Base-by-base conservation (phyloP, 1,284 basidiomycete genomes). In the Pyrrhoderma lamaoense region DNA sequence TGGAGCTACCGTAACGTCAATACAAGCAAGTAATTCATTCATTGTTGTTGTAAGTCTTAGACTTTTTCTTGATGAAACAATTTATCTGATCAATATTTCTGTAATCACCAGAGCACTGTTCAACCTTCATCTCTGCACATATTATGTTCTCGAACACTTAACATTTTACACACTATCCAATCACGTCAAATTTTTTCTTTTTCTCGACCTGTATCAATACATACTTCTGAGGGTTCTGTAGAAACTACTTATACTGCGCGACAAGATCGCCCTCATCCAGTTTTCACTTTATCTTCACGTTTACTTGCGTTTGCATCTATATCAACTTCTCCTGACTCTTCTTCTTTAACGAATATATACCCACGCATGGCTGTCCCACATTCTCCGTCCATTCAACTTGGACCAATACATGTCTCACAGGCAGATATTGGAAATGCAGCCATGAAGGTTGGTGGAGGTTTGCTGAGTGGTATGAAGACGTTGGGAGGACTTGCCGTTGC, bases 401-500 rank as follows among this genome's bases (percentile, higher is more conserved):
- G 60, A 27, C 46, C 57, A 57, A 44, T 56, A 22, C 51, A 55
- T 37, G 47, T 52, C 42, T 60, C 68, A 2, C 72, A 73, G 49
- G 67, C 71, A 0, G 79, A 82, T 42, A 60, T 83, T 1, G 74
- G 79, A 19, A 71, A 64, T 55, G 72, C 76, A 2, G 81, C 80
- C 3, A 59, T 76, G 48, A 80, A 74, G 58, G 72, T 81, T 2
- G 80, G 82, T 38, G 80, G 78, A 25, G 76, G 70, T 19, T 72
- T 85, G 8, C 63, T 85, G 47, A 79, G 73, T 57, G 79, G 84
- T 31, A 76, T 86, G 75, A 77, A 74, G 61, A 73, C 74, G 3
- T 61, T 85, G 3, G 78, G 84, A 0, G 80, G 81, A n/a, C 67
- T 80, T 59, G 83, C 82, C 0, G 72, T 74, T 42, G 72, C 73